phyloP scores from a whole-genome alignment of 2,329 filamentous ascomycete genomes.

The Fusarium cicatricum region DNA sequence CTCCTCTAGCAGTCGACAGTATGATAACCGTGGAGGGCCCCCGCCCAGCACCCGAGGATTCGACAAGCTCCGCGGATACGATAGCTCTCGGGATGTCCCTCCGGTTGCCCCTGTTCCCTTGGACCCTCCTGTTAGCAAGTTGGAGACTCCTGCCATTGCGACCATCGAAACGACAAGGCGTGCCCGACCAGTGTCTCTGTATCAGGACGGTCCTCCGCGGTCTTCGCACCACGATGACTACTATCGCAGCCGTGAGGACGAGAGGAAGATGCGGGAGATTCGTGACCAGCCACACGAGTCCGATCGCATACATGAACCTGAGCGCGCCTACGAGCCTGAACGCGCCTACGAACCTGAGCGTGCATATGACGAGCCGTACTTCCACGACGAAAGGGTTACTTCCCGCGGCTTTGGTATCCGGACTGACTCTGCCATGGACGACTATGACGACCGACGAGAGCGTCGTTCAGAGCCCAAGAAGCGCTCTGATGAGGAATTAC shows the following conservation, averaged over 20 bases:
- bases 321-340: constrained; percentile 42
- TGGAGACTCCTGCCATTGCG: constrained; percentile 18
- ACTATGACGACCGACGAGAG: constrained; percentile 55
- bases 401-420: constrained; percentile 63
- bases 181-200: constrained; percentile 59
- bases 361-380: constrained; percentile 44
- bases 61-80: constrained; percentile 67
- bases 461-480: constrained; percentile 45
- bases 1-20: constrained; percentile 42
- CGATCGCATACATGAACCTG: constrained; percentile 38
- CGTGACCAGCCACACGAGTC: constrained; percentile 51
- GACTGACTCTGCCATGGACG: constrained; percentile 46
- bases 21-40: constrained; percentile 59
- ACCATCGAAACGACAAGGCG: constrained; percentile 41
- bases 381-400: constrained; percentile 57
- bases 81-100: constrained; percentile 56
- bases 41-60: constrained; percentile 76
- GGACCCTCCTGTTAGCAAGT: constrained; percentile 42
- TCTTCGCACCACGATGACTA: constrained; percentile 57
- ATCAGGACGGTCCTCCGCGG: constrained; percentile 58
- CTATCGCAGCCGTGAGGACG: constrained; percentile 59
- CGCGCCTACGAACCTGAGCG: constrained; percentile 40
- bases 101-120: constrained; percentile 53
- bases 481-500: constrained; percentile 44
- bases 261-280: constrained; percentile 52